phyloP scores from a whole-genome alignment of 2,329 filamentous ascomycete species.

The Gnomoniopsis sp. region DNA sequence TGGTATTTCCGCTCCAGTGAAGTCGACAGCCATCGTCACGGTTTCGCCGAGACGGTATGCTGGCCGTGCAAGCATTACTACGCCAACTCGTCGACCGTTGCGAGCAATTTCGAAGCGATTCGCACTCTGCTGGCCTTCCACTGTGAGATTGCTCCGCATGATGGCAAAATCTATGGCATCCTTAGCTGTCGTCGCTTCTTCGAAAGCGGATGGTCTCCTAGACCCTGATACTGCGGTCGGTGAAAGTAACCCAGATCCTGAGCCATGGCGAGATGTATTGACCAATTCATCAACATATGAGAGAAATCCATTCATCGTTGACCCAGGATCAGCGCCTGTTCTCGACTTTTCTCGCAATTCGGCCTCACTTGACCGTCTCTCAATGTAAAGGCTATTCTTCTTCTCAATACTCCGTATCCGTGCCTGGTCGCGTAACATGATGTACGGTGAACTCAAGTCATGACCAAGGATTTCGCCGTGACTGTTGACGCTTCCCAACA shows the following conservation, averaged over 20 bases:
- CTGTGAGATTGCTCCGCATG: conserved; percentile 70
- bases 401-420: conserved; percentile 54
- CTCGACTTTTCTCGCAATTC: conserved; percentile 18
- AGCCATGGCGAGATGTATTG: conserved; percentile 51
- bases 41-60: conserved; percentile 87
- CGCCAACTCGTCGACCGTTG: conserved; percentile 85
- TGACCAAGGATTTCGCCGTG: conserved; percentile 87
- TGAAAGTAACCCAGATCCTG: conserved; percentile 62
- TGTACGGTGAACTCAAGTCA: conserved; percentile 91
- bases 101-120: conserved; percentile 95
- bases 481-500: conserved; percentile 87
- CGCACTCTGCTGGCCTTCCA: conserved; percentile 70
- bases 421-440: conserved; percentile 81
- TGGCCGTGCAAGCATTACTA: conserved; percentile 83
- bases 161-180: conserved; percentile 92
- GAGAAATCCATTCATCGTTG: conserved; percentile 64
- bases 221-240: conserved; percentile 60
- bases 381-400: conserved; percentile 18
- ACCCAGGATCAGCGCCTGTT: conserved; percentile 28
- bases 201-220: conserved; percentile 51
- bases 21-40: conserved; percentile 81
- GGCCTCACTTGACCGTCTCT: conserved; percentile 14
- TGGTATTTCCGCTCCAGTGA: conserved; percentile 70
- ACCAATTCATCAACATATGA: conserved; percentile 75
- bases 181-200: conserved; percentile 63